Evolutionary conservation across 2,329 filamentous ascomycete genomes (phyloP).

Genomic region (Cytospora mali): DNA sequence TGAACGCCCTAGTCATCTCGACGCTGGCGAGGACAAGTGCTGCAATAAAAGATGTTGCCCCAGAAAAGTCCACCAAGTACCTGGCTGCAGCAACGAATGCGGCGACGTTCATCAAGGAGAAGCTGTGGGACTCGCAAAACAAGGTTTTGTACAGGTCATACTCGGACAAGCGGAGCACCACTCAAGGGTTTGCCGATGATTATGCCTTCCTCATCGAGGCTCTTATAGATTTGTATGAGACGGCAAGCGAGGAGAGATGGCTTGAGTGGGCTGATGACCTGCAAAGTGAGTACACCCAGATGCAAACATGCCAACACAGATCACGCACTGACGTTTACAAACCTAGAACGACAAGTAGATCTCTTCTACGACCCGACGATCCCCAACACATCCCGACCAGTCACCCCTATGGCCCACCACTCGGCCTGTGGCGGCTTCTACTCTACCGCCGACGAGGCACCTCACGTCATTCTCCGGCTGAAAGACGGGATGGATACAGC

Average conservation of each 20-base stretch:
- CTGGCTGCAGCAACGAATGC: constrained; percentile 67
- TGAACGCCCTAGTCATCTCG: constrained; percentile 87
- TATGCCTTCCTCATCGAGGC: constrained; percentile 88
- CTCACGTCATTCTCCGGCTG: constrained; percentile 77
- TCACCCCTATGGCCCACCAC: constrained; percentile 34
- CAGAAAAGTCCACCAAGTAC: constrained; percentile 61
- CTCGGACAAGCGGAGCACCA: constrained; percentile 64
- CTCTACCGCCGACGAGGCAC: constrained; percentile 63
- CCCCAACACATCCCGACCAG: constrained; percentile 43
- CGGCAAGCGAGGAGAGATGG: constrained; percentile 75
- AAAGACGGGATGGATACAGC: constrained; percentile 96
- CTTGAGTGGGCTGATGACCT: constrained; percentile 80
- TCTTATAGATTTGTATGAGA: constrained; percentile 80
- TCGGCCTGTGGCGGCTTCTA: constrained; percentile 68
- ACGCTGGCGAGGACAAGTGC: constrained; percentile 77
- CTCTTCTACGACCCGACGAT: constrained; percentile 72
- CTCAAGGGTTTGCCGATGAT: constrained; percentile 84
- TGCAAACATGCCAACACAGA: neutral
- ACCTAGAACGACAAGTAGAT: constrained; percentile 68
- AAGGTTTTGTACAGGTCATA: constrained; percentile 75
- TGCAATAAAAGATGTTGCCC: constrained; percentile 63
- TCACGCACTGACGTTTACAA: constrained; percentile 15
- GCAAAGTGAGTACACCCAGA: constrained; percentile 60
- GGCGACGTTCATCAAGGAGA: constrained; percentile 69
- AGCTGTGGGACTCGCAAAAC: constrained; percentile 69